Evolutionary conservation across 2,329 filamentous ascomycete species (phyloP).

Genomic region (Amauroascus verrucosus): DNA sequence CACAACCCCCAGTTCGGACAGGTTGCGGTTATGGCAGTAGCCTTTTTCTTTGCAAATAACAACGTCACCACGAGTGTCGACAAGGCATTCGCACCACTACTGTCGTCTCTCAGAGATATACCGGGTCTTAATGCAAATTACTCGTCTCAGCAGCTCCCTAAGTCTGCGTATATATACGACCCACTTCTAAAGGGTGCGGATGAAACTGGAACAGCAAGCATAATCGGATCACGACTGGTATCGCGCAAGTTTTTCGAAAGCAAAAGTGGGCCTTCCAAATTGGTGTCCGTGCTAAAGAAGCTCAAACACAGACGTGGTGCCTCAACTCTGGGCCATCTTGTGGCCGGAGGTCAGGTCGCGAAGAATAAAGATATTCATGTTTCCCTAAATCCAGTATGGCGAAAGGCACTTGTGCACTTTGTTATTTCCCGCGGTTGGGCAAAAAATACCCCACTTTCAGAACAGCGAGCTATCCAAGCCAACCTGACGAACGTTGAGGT

Average conservation of each 20-base stretch:
- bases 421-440: slow-evolving; percentile 11
- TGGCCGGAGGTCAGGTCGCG: slow-evolving; percentile 30
- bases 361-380: slow-evolving; percentile 19
- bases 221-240: slow-evolving; percentile 12
- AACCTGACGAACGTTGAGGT: slow-evolving; percentile 29
- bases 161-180: neutral
- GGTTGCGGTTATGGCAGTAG: neutral
- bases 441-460: slow-evolving; percentile 8
- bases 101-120: slow-evolving; percentile 4
- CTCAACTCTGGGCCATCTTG: slow-evolving; percentile 30
- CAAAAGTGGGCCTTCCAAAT: slow-evolving; percentile 7
- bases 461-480: slow-evolving; percentile 9
- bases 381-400: slow-evolving; percentile 15
- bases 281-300: slow-evolving; percentile 7
- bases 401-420: slow-evolving; percentile 14
- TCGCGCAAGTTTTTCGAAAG: slow-evolving; percentile 9
- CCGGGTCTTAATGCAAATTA: slow-evolving; percentile 4
- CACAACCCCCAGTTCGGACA: neutral
- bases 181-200: neutral
- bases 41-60: slow-evolving; percentile 10
- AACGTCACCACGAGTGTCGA: slow-evolving; percentile 3
- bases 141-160: neutral
- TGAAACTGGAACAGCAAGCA: neutral
- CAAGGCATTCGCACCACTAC: slow-evolving; percentile 8
- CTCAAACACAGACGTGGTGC: slow-evolving; percentile 22